phyloP scores from a whole-genome alignment of 2,329 filamentous ascomycete genomes.

The Colletotrichum eremochloae region DNA sequence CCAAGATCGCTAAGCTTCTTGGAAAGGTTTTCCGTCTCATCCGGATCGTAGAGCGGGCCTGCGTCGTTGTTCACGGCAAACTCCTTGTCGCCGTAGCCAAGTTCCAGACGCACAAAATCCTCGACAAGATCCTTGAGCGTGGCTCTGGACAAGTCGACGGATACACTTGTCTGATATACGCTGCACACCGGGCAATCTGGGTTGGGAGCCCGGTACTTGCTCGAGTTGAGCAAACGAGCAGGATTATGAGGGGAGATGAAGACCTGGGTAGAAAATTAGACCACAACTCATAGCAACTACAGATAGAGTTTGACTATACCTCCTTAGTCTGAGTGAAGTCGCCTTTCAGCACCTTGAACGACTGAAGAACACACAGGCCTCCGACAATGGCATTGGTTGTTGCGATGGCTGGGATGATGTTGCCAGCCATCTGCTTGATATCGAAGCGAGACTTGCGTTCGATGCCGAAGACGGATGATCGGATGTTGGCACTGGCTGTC shows the following conservation, averaged over 20 bases:
- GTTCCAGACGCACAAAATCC: constrained; percentile 74
- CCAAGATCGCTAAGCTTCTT: constrained; percentile 85
- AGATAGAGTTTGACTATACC: constrained; percentile 56
- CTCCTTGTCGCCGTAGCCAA: constrained; percentile 84
- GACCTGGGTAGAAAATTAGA: constrained; percentile 60
- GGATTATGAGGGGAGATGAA: constrained; percentile 80
- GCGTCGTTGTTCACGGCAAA: constrained; percentile 81
- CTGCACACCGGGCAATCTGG: constrained; percentile 87
- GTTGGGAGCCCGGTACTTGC: constrained; percentile 75
- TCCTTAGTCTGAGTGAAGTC: constrained; percentile 81
- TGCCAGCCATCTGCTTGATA: constrained; percentile 98
- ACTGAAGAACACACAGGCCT: constrained; percentile 89
- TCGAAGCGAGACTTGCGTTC: constrained; percentile 92
- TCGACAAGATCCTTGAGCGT: constrained; percentile 86
- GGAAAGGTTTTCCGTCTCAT: constrained; percentile 86
- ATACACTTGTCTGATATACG: constrained; percentile 75
- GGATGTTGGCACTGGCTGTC: constrained; percentile 87
- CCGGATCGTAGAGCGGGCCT: constrained; percentile 88
- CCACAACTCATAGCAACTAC: constrained; percentile 12
- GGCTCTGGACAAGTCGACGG: constrained; percentile 77
- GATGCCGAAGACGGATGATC: constrained; percentile 90
- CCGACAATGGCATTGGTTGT: constrained; percentile 98
- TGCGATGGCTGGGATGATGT: constrained; percentile 98
- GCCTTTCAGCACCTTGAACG: constrained; percentile 87
- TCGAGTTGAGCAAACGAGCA: constrained; percentile 70